Conservation (phyloP, 2,329 filamentous ascomycete genomes). For the Hypomyces rosellus region DNA sequence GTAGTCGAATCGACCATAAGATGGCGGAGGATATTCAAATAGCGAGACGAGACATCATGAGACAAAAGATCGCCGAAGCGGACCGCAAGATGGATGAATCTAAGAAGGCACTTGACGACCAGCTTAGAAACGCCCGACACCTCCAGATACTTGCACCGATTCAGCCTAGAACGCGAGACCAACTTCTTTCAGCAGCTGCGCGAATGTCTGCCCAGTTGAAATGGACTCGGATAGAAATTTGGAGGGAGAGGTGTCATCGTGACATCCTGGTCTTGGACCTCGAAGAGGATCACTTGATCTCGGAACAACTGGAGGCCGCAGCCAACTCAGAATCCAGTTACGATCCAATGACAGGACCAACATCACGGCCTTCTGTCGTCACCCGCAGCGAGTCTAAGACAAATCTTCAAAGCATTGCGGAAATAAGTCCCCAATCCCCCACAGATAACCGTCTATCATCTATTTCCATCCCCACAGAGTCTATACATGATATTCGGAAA, state of each 20-base stretch:
- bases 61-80: slow-evolving; percentile 74
- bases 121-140: slow-evolving; percentile 85
- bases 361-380: slow-evolving; percentile 17
- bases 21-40: slow-evolving; percentile 81
- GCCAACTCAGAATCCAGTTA: slow-evolving; percentile 18
- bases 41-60: slow-evolving; percentile 76
- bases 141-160: slow-evolving; percentile 84
- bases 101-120: slow-evolving; percentile 73
- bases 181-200: slow-evolving; percentile 76
- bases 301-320: slow-evolving; percentile 14
- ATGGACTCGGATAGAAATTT: slow-evolving; percentile 91
- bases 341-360: slow-evolving; percentile 18
- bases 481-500: slow-evolving; percentile 18
- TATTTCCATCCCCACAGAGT: slow-evolving; percentile 16
- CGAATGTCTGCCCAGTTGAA: slow-evolving; percentile 82
- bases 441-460: slow-evolving; percentile 18
- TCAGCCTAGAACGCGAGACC: slow-evolving; percentile 80
- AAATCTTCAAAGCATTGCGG: slow-evolving; percentile 19
- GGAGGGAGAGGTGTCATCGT: slow-evolving; percentile 82
- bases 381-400: slow-evolving; percentile 23
- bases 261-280: slow-evolving; percentile 83
- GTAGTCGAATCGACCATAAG: slow-evolving; percentile 69
- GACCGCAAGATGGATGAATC: slow-evolving; percentile 68
- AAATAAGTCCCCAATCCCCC: slow-evolving; percentile 22
- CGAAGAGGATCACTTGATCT: slow-evolving; percentile 57